A percentile compares a stretch with the other conserved stretches of the same genome.
Conservation (phyloP, 2,329 filamentous ascomycete genomes). For the Paraphoma sp. region DNA sequence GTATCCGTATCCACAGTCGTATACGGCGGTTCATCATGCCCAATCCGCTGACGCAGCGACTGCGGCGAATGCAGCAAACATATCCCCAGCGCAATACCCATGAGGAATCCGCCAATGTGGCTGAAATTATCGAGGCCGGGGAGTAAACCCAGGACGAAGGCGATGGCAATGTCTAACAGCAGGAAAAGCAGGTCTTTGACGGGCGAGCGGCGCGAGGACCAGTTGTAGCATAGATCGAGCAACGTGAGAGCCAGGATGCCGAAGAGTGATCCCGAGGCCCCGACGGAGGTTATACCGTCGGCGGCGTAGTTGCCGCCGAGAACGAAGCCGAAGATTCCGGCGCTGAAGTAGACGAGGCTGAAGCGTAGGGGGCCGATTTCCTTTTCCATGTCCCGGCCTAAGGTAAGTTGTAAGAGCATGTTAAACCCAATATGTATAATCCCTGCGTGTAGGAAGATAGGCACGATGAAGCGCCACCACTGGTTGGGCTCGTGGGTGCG, state of each 20-base stretch:
- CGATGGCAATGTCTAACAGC: conserved; percentile 82
- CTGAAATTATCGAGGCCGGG: conserved; percentile 97
- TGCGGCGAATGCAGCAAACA: conserved; percentile 90
- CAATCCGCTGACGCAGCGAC: conserved; percentile 75
- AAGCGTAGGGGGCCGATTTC: conserved; percentile 89
- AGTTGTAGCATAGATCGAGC: conserved; percentile 91
- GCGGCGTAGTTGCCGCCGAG: conserved; percentile 93
- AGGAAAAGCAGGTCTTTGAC: conserved; percentile 88
- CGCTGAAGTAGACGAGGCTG: conserved; percentile 84
- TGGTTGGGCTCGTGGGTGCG: conserved; percentile 77
- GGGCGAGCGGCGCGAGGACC: conserved; percentile 78
- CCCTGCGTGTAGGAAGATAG: conserved; percentile 94
- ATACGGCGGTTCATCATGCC: conserved; percentile 72
- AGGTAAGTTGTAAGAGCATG: conserved; percentile 85
- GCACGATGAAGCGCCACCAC: conserved; percentile 95
- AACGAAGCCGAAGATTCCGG: conserved; percentile 95
- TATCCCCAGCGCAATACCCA: conserved; percentile 86
- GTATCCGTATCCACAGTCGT: conserved; percentile 61
- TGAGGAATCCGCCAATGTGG: conserved; percentile 94
- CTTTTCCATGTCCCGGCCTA: conserved; percentile 91
- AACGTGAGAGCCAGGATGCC: conserved; percentile 88
- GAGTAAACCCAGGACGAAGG: conserved; percentile 88
- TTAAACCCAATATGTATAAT: conserved; percentile 97
- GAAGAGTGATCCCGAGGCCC: conserved; percentile 89
- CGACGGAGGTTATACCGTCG: conserved; percentile 78